Evolutionary conservation across 164 flowering plant species (phyloP).

Genomic region (Dillenia suffruticosa): DNA sequence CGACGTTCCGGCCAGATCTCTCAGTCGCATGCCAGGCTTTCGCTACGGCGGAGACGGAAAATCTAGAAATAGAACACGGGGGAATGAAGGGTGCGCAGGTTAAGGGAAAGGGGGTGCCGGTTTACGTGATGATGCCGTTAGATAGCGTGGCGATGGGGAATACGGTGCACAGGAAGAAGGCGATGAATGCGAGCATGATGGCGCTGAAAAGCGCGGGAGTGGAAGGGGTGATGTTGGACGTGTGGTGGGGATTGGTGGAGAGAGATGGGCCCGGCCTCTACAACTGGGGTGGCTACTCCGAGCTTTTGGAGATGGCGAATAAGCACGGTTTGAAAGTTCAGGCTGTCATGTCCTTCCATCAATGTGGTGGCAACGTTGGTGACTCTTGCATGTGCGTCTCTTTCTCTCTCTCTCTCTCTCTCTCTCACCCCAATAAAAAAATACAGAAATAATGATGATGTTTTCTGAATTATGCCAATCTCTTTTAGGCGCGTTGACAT

Average conservation of each 20-base stretch:
- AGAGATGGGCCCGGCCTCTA: slow-evolving; percentile 66
- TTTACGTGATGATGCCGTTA: slow-evolving; percentile 93
- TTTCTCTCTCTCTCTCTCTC: slow-evolving; percentile 1
- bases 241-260: slow-evolving; percentile 99
- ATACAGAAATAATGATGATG: too few species aligned
- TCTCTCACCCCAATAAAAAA: not conserved
- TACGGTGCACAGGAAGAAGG: slow-evolving; percentile 68
- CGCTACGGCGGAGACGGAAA: slow-evolving; percentile 15
- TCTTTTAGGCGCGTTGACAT: too few species aligned
- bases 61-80: not conserved
- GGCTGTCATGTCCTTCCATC: slow-evolving; percentile 97
- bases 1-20: slow-evolving; percentile 48
- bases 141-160: slow-evolving; percentile 81
- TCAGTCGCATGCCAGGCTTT: slow-evolving; percentile 71
- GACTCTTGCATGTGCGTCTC: slow-evolving; percentile 74
- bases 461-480: not conserved
- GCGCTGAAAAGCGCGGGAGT: slow-evolving; percentile 96
- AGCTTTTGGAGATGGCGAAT: slow-evolving; percentile 81
- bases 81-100: slow-evolving; percentile 18
- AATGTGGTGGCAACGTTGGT: slow-evolving; percentile 98
- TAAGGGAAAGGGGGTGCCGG: slow-evolving; percentile 74
- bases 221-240: slow-evolving; percentile 96
- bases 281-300: slow-evolving; percentile 90
- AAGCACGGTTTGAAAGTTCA: slow-evolving; percentile 88
- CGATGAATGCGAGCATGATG: slow-evolving; percentile 78